Evolutionary conservation across 2,329 filamentous ascomycete genomes (phyloP), one percentile per base, ranked within the genome.

Genomic region (Xylaria arbuscula): DNA sequence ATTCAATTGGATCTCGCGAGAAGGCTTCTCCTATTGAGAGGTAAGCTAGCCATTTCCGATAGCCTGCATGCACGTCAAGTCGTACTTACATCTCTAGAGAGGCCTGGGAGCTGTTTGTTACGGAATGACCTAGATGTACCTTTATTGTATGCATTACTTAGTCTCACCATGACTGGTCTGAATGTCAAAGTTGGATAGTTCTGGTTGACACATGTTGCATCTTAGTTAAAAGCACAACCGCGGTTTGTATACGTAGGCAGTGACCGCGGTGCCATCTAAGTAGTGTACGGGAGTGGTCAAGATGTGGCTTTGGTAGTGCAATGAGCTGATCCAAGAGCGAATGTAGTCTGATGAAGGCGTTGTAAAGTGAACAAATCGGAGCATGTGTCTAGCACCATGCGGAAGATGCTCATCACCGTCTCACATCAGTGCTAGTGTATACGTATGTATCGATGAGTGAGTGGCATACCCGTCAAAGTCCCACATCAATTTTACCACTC

Each of bases 401-500:
- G 45, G 36, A 24, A 45, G 36, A 24, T 45, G 36, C 22, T 5
- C 38, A 42, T 57, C 8, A 2, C 40, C 45, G 45, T 28, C 38
- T 34, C 38, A 17, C n/a, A 42, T 57, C 38, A n/a, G 28, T 9
- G 38, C 28, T 28, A 57, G 38, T n/a, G n/a, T n/a, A n/a, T n/a
- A n/a, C n/a, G 22, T 4, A 4, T 3, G 28, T 32, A 58, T 42
- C 42, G 38, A 22, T 17, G 24, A 10, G 51, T 40, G 36, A 32
- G 53, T 22, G 15, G 53, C 57, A 36, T 58, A 59, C 51, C 56
- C 28, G 28, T 28, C 28, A 28, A 28, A 28, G 28, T 28, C 28
- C 28, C 57, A 53, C 13, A 54, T 24, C 22, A 24, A 32, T 45
- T 57, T 57, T 66, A 69, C 67, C 68, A 51, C 40, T 51, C 64